Evolutionary conservation across 495 filamentous ascomycete genomes (phyloP).

Genomic region (Aspergillus mulundensis): DNA sequence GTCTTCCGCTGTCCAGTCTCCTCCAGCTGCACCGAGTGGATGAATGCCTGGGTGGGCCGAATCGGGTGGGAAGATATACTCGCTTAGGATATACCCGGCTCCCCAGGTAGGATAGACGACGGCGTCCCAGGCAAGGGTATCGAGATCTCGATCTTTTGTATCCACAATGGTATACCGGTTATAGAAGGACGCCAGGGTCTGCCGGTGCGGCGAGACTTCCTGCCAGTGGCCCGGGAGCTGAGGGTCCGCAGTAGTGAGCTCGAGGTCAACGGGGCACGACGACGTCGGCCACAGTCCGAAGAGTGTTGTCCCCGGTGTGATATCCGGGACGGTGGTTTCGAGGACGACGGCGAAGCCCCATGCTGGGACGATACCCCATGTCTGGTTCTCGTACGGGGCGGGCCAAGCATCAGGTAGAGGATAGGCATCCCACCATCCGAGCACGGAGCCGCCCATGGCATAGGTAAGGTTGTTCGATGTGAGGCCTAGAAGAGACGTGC

Average conservation of each 20-base stretch:
- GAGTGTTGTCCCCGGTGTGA: constrained; percentile 24
- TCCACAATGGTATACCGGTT: constrained; percentile 11
- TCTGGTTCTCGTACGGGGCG: constrained; percentile 48
- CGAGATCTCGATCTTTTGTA: constrained; percentile 22
- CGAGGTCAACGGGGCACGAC: no score
- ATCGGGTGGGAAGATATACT: constrained; percentile 40
- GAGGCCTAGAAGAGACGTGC: constrained; percentile 39
- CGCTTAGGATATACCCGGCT: constrained; percentile 45
- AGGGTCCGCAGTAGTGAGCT: constrained; percentile 19
- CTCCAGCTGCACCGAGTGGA: constrained; percentile 28
- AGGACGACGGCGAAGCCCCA: constrained; percentile 54
- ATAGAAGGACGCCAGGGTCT: constrained; percentile 46
- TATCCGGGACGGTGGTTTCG: constrained; percentile 37
- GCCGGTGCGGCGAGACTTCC: constrained; percentile 40
- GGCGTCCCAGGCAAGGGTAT: constrained; percentile 34
- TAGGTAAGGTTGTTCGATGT: constrained; percentile 57
- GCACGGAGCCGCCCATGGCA: constrained; percentile 45
- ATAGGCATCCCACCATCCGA: constrained; percentile 45
- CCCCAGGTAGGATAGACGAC: constrained; percentile 38
- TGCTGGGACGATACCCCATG: constrained; percentile 51
- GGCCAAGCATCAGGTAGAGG: constrained; percentile 37
- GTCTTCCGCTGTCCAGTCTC: constrained; percentile 41
- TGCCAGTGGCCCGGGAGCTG: constrained; percentile 22
- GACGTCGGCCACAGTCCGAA: constrained; percentile 38
- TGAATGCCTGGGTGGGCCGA: constrained; percentile 24